phyloP scores from a whole-genome alignment of 257 asterid species.

The Solanum medicagineum region DNA sequence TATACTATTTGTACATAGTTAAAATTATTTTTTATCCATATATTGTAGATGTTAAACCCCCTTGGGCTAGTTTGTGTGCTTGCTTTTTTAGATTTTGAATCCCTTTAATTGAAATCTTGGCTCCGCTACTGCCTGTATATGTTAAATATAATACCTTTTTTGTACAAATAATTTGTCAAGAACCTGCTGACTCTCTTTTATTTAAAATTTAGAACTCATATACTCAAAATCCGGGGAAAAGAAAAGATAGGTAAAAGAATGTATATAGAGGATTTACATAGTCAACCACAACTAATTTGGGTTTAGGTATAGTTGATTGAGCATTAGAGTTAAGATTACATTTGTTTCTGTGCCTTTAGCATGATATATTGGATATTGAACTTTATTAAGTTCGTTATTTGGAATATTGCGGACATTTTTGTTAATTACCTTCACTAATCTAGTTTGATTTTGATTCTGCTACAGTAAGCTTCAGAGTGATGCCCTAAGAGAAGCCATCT shows the following conservation, averaged over 20 bases:
- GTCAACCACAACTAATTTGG: background rate
- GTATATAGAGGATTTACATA: background rate
- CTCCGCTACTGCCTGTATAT: background rate
- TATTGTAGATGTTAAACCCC: too few relatives aligned
- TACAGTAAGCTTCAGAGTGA: slow-evolving; percentile 1
- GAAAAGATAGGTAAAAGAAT: background rate
- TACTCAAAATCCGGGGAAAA: background rate
- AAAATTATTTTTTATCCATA: too few relatives aligned
- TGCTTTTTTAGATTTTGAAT: too few relatives aligned
- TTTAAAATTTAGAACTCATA: background rate
- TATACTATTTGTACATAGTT: too few relatives aligned
- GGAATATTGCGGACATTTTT: background rate
- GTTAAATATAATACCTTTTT: background rate
- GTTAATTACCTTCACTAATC: background rate
- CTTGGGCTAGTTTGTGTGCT: too few relatives aligned
- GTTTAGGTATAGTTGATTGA: background rate
- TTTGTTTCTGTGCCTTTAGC: background rate
- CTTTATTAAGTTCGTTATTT: background rate
- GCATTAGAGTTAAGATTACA: background rate
- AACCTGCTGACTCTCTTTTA: accelerated
- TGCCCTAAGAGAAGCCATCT: background rate
- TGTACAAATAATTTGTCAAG: background rate
- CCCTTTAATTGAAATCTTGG: too few relatives aligned
- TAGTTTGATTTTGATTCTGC: background rate
- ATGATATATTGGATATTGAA: background rate